phyloP scores from a whole-genome alignment of 352 stramenopile genomes.

The Pythium scleroteichum region DNA sequence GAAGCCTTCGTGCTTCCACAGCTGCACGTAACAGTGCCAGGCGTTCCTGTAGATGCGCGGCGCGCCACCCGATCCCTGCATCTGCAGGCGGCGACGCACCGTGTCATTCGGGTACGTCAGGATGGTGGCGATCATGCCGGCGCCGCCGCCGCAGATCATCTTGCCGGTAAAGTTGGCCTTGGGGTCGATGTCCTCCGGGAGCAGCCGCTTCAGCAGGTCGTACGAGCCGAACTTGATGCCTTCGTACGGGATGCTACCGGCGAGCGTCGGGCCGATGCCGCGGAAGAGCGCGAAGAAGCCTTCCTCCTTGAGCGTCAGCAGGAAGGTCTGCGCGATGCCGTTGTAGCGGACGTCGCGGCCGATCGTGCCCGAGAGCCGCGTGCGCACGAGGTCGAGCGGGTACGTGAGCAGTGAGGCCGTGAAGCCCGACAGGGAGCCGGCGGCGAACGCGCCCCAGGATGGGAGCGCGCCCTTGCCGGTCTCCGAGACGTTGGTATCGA shows the following conservation, averaged over 20 bases:
- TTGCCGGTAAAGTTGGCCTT: constrained; percentile 63
- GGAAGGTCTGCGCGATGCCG: constrained; percentile 70
- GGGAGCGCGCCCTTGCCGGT: constrained; percentile 35
- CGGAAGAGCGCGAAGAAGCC: constrained; percentile 64
- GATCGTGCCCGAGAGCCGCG: constrained; percentile 74
- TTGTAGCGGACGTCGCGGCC: constrained; percentile 64
- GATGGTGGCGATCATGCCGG: constrained; percentile 82
- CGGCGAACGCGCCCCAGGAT: constrained; percentile 58
- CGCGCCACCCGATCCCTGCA: constrained; percentile 74
- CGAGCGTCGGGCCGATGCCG: constrained; percentile 68
- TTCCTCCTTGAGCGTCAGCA: constrained; percentile 71
- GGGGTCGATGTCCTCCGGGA: constrained; percentile 60
- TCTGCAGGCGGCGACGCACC: constrained; percentile 81
- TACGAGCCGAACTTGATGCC: constrained; percentile 84
- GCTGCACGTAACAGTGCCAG: constrained; percentile 74
- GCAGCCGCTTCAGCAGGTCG: constrained; percentile 57
- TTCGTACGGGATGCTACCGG: constrained; percentile 76
- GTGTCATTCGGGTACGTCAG: constrained; percentile 91
- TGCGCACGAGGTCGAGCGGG: constrained; percentile 83
- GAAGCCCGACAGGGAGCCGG: constrained; percentile 78
- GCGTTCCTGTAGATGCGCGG: constrained; percentile 67
- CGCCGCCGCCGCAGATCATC: constrained; percentile 73
- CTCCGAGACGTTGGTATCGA: constrained; percentile 15
- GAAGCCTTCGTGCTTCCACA: constrained; percentile 64
- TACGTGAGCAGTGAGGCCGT: constrained; percentile 87